Base-by-base conservation (phyloP, 768 basidiomycete species). In the Mycena latifolia region DNA sequence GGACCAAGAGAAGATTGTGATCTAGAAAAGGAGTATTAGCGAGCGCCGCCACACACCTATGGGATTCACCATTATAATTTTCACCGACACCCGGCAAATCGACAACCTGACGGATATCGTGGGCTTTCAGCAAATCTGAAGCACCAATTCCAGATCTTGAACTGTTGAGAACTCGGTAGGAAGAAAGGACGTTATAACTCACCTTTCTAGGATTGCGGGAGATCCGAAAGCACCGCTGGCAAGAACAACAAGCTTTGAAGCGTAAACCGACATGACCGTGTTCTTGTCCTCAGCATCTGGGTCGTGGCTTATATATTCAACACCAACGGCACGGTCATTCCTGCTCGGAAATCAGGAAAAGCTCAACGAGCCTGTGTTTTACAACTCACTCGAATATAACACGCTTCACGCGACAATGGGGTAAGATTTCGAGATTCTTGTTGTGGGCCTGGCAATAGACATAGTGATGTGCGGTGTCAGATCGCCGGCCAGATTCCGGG, bases 61-160 rank as follows among this genome's bases (percentile, higher is more conserved):
- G 28, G 14, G 41, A 56, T 43, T 29, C 22, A 85, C 87, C 88
- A 68, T 84, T 81, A 56, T 86, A 88, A 67, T 92, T 86, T 72
- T 91, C 89, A 14, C 93, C 93, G 0, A 96, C 93, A 20, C 89
- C 90, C 1, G 92, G 91, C 17, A 94, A 84, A 58, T 92, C 87
- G 17, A 91, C 81, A 28, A 87, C 54, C 63, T 81, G 79, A 9
- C 77, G 69, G 33, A 94, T 84, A 14, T 80, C 81, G 56, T 85
- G 77, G 35, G 76, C 77, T 43, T 83, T 71, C 43, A 93, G 77
- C 43, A 90, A 69, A 0, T 76, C 72, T 3, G 73, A 69, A 0
- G 84, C 81, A 3, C 93, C 93, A 58, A 96, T 89, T 8, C 93
- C 92, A 0, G 89, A 91, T 33, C 79, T 79, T 31, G 12, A 24